phyloP scores from a whole-genome alignment of 306 rosid species.

The Malus orientalis region DNA sequence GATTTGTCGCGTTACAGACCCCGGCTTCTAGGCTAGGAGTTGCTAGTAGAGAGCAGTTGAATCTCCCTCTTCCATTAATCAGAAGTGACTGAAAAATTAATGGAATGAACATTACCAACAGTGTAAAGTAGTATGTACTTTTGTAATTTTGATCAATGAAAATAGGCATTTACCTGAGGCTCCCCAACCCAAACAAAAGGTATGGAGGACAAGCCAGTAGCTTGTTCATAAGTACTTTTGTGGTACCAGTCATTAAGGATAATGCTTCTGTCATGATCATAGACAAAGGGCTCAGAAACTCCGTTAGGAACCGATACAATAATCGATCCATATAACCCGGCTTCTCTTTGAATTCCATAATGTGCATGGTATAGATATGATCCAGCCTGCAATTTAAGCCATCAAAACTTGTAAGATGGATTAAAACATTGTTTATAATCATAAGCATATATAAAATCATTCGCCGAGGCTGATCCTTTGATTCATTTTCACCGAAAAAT shows the following conservation, averaged over 20 bases:
- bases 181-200: slow-evolving; percentile 63
- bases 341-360: slow-evolving; percentile 92
- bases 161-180: slow-evolving; percentile 44
- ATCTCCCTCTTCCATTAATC: slow-evolving; percentile 78
- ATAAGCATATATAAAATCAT: not conserved
- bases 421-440: not conserved
- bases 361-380: slow-evolving; percentile 79
- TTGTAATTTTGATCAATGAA: not conserved
- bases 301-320: slow-evolving; percentile 43
- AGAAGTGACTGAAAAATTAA: slow-evolving; percentile 54
- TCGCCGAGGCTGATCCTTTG: not conserved
- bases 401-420: not conserved
- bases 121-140: not conserved
- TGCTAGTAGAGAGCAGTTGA: slow-evolving; percentile 40
- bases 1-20: slow-evolving; percentile 46
- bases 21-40: not conserved
- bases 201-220: slow-evolving; percentile 53
- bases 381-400: slow-evolving; percentile 47
- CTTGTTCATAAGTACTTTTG: slow-evolving; percentile 52
- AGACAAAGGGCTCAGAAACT: slow-evolving; percentile 58
- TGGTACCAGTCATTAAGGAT: slow-evolving; percentile 85
- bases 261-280: slow-evolving; percentile 65
- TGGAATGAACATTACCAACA: not conserved
- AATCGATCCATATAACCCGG: slow-evolving; percentile 68
- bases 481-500: not conserved